Evolutionary conservation across 192 early-diverging fungal species (phyloP).

Genomic region (Paraglomus brasilianum): DNA sequence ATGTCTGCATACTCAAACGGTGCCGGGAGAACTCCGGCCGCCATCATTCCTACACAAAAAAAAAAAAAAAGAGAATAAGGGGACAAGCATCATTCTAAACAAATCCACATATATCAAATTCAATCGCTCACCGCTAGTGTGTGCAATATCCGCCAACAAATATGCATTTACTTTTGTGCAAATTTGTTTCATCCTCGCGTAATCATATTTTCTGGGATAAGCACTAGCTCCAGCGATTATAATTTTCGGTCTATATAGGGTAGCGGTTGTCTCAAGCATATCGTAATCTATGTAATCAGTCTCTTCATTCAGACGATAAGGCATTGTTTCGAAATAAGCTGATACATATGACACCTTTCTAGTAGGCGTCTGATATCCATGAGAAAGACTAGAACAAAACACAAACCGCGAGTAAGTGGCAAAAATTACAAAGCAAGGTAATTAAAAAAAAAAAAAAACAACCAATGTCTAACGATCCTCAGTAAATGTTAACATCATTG

Average conservation of each 20-base stretch:
- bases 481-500: neutral
- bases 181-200: conserved; percentile 83
- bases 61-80: conserved; percentile 20
- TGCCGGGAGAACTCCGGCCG: conserved; percentile 81
- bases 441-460: too few species aligned
- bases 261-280: conserved; percentile 74
- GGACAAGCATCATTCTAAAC: neutral
- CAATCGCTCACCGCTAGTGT: conserved; percentile 82
- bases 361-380: conserved; percentile 95
- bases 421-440: neutral
- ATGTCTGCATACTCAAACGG: conserved; percentile 95
- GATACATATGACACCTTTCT: conserved; percentile 97
- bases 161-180: conserved; percentile 82
- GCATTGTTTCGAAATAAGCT: conserved; percentile 93
- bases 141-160: conserved; percentile 97
- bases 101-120: too few species aligned
- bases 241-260: conserved; percentile 92
- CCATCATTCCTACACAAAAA: conserved; percentile 65
- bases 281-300: conserved; percentile 95
- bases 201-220: conserved; percentile 95
- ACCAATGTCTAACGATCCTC: neutral
- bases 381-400: conserved; percentile 69
- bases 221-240: conserved; percentile 95
- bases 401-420: neutral
- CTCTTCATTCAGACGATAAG: conserved; percentile 87